These are phyloP conservation scores for Colletotrichum sojae DNA, from an alignment of 2,329 filamentous ascomycete species.

Conservation along the genomic window DNA sequence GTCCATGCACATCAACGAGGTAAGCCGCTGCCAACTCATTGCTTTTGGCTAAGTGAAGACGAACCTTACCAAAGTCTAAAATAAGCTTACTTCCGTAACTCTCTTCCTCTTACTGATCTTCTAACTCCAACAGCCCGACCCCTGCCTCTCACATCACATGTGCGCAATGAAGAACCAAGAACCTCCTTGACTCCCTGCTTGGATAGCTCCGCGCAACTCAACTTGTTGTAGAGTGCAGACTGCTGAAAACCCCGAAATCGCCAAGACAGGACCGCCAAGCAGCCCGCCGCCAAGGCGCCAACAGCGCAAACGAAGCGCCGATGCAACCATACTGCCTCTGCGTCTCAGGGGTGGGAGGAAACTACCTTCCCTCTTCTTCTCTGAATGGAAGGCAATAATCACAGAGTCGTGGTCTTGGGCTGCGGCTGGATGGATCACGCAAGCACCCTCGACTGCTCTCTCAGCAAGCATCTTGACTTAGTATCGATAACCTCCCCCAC, in stretches of 20 bases:
- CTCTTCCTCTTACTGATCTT: neutral
- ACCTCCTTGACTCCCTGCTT: neutral
- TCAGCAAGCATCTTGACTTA: conserved; percentile 21
- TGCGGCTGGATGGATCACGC: conserved; percentile 20
- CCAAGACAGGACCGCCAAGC: conserved; percentile 3
- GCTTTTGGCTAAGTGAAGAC: neutral
- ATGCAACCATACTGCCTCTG: conserved; percentile 22
- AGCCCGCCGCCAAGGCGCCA: conserved; percentile 35
- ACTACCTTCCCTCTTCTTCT: conserved; percentile 38
- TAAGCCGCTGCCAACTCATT: neutral
- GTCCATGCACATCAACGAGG: too few relatives aligned
- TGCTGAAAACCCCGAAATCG: conserved; percentile 13
- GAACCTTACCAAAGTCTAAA: neutral
- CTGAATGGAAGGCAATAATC: conserved; percentile 17
- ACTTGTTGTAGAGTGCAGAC: neutral
- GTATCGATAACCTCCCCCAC: conserved; percentile 21
- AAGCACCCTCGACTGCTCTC: conserved; percentile 1
- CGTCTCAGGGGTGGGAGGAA: conserved; percentile 8
- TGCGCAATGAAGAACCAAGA: conserved; percentile 2
- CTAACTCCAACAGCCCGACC: too few relatives aligned
- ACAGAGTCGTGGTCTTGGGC: neutral
- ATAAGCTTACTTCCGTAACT: conserved; percentile 24
- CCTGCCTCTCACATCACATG: neutral
- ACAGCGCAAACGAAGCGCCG: conserved; percentile 15
- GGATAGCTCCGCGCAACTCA: neutral